Evolutionary conservation across 495 filamentous ascomycete genomes (phyloP).

Genomic region (Aspergillus taichungensis): DNA sequence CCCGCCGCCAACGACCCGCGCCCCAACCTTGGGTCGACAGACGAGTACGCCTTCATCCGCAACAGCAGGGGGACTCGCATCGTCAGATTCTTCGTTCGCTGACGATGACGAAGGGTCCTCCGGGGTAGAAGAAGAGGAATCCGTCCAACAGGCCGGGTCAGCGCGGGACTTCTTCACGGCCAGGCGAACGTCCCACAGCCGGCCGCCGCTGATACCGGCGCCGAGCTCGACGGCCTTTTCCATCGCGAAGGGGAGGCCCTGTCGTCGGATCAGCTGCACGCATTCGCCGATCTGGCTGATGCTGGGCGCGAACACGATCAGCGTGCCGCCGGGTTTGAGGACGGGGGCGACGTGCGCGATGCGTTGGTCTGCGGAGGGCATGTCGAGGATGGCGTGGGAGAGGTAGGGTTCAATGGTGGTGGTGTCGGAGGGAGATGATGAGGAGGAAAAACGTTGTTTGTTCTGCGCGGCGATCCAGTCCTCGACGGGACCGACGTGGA

Average conservation of each 20-base stretch:
- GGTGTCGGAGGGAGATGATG: slow-evolving; percentile 10
- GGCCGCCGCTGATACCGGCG: slow-evolving; percentile 42
- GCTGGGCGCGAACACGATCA: slow-evolving; percentile 65
- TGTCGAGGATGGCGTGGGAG: slow-evolving; percentile 58
- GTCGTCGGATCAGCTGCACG: slow-evolving; percentile 41
- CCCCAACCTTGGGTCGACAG: slow-evolving; percentile 61
- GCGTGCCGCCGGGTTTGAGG: slow-evolving; percentile 50
- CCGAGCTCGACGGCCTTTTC: slow-evolving; percentile 62
- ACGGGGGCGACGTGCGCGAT: slow-evolving; percentile 48
- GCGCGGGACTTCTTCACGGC: slow-evolving; percentile 37
- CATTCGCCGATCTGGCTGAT: slow-evolving; percentile 65
- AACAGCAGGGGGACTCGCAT: neutral
- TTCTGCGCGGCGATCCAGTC: slow-evolving; percentile 51
- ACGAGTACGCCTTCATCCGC: slow-evolving; percentile 43
- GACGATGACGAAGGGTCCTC: neutral
- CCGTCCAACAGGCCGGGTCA: slow-evolving; percentile 30
- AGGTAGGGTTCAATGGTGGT: slow-evolving; percentile 48
- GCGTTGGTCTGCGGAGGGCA: slow-evolving; percentile 52
- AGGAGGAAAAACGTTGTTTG: slow-evolving; percentile 17
- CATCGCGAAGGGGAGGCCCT: slow-evolving; percentile 45
- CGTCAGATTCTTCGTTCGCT: neutral
- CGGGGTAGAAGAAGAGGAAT: slow-evolving; percentile 11
- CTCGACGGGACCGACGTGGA: slow-evolving; percentile 57
- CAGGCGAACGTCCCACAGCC: slow-evolving; percentile 58
- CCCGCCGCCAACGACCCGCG: slow-evolving; percentile 54